Percentiles rank a stretch among this genome's conserved stretches.
Evolutionary conservation across 257 asterid genomes (phyloP).

Genomic region (Leptodermis oblonga): DNA sequence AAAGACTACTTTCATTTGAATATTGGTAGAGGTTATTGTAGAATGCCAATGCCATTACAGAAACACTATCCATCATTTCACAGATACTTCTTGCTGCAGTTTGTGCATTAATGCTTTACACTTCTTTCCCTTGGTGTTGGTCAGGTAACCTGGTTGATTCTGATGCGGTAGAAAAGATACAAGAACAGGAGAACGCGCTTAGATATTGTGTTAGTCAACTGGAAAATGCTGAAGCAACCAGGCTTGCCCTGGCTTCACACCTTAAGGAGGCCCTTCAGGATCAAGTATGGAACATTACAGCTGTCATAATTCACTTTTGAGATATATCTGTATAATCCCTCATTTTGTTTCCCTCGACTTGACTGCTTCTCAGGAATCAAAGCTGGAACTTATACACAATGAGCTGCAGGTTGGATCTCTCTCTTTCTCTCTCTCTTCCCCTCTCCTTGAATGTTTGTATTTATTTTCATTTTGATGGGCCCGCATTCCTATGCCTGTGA

Average conservation of each 20-base stretch:
- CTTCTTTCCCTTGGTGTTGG: not conserved
- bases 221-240: conserved; percentile 63
- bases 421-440: conserved; percentile 2
- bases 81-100: not conserved
- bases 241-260: conserved; percentile 60
- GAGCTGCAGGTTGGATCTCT: conserved; percentile 60
- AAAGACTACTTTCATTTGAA: not conserved
- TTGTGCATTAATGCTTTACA: not conserved
- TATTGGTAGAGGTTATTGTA: not conserved
- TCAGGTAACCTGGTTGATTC: conserved; percentile 58
- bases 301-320: conserved; percentile 13
- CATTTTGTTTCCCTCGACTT: conserved; percentile 14
- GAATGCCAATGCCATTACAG: not conserved
- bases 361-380: conserved; percentile 65
- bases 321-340: conserved; percentile 15
- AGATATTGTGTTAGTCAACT: conserved; percentile 60
- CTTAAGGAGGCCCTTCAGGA: conserved; percentile 82
- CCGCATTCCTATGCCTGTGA: not conserved
- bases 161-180: conserved; percentile 56
- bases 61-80: not conserved
- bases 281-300: conserved; percentile 48
- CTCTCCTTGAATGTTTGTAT: not conserved
- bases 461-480: not conserved
- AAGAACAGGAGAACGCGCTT: conserved; percentile 62
- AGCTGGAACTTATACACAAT: conserved; percentile 54